Percentiles rank a stretch among this genome's conserved stretches.
Evolutionary conservation across 352 stramenopile genomes (phyloP).

Genomic region (Globisporangium splendens): DNA sequence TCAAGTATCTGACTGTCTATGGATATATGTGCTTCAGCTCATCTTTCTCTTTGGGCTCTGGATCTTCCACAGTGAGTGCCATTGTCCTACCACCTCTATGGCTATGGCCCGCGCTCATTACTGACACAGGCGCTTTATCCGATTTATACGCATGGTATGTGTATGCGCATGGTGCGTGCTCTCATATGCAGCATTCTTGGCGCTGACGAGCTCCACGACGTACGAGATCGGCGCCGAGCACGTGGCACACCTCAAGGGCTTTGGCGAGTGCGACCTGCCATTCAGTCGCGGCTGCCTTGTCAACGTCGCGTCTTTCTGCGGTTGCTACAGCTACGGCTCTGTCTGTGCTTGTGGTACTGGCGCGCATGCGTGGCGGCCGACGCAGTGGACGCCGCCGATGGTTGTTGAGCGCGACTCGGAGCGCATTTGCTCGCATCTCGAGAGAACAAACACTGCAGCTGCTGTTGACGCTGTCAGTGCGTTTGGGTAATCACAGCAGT

Average conservation of each 20-base stretch:
- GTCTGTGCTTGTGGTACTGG: not conserved
- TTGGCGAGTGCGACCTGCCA: constrained; percentile 63
- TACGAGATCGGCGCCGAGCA: constrained; percentile 64
- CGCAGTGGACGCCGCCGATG: constrained; percentile 18
- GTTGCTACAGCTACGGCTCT: not conserved
- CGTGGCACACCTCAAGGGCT: constrained; percentile 61
- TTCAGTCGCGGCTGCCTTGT: constrained; percentile 42
- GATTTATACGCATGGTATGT: not conserved
- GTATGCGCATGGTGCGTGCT: no score
- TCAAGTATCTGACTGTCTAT: not conserved
- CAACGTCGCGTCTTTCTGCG: constrained; percentile 51
- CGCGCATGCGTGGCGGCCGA: constrained; percentile 17
- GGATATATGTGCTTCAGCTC: not conserved
- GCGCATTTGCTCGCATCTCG: constrained; percentile 42
- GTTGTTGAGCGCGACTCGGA: constrained; percentile 43
- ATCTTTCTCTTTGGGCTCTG: constrained; percentile 18
- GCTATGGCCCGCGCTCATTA: no score
- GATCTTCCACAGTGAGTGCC: constrained; percentile 35
- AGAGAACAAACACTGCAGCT: constrained; percentile 70
- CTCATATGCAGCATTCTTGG: constrained; percentile 37
- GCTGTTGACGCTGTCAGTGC: constrained; percentile 28
- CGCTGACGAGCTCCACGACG: constrained; percentile 59
- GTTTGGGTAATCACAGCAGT: constrained; percentile 16
- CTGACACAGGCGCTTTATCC: no score
- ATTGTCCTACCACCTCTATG: no score